Percentiles rank a stretch among this genome's conserved stretches.
Evolutionary conservation across 768 basidiomycete species (phyloP).

Genomic region (Macrocybe gigantea): DNA sequence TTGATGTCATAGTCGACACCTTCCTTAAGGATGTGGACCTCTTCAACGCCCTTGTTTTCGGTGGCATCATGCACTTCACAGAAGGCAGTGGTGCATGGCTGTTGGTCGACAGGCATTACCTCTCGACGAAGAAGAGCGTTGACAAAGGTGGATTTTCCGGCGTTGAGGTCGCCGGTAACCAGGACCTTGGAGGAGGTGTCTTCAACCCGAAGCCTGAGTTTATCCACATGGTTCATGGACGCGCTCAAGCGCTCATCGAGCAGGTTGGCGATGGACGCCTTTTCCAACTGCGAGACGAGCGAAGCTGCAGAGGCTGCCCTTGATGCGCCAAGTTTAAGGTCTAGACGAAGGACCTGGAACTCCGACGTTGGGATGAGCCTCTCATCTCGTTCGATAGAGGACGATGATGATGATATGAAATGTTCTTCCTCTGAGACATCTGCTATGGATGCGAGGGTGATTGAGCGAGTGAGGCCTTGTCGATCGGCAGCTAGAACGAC

Average conservation of each 20-base stretch:
- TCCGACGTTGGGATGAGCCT: constrained; percentile 46
- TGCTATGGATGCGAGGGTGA: constrained; percentile 50
- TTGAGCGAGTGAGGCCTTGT: constrained; percentile 46
- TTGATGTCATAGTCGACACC: constrained; percentile 59
- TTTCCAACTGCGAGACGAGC: constrained; percentile 90
- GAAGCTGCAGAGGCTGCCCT: constrained; percentile 58
- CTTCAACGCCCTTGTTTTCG: constrained; percentile 75
- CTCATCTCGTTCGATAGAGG: constrained; percentile 19
- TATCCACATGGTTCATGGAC: constrained; percentile 74
- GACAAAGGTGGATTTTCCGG: constrained; percentile 97
- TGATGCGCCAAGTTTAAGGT: constrained; percentile 84
- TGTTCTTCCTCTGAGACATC: constrained; percentile 39
- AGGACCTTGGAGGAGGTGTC: constrained; percentile 95
- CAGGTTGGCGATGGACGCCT: constrained; percentile 86
- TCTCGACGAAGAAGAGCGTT: constrained; percentile 88
- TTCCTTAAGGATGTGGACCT: constrained; percentile 78
- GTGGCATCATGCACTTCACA: constrained; percentile 92
- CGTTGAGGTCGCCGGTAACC: constrained; percentile 96
- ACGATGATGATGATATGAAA: constrained; percentile 7
- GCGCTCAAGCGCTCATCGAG: constrained; percentile 78
- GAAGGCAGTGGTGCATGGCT: constrained; percentile 95
- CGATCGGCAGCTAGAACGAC: constrained; percentile 52
- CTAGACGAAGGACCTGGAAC: constrained; percentile 86
- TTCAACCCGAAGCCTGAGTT: constrained; percentile 79
- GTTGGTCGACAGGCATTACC: constrained; percentile 96